Evolutionary conservation across 805 yeast species (phyloP).

Genomic region (Monosporozyma unispora): DNA sequence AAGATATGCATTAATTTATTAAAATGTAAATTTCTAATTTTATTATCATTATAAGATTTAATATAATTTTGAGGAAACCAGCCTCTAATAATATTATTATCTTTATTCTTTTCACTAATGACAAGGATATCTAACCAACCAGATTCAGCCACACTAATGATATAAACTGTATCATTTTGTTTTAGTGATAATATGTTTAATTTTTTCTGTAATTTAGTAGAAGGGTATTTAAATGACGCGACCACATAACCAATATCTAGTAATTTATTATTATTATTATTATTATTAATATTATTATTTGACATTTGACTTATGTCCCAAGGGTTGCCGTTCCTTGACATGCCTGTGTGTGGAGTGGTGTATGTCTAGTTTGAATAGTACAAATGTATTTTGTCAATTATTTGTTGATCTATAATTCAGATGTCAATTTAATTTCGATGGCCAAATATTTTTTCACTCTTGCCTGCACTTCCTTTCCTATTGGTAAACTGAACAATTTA

Average conservation of each 20-base stretch:
- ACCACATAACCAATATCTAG: not conserved
- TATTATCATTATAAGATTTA: constrained; percentile 9
- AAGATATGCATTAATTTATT: not conserved
- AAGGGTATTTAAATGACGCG: not conserved
- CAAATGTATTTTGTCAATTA: too few species aligned
- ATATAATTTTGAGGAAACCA: constrained; percentile 72
- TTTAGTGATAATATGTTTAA: constrained; percentile 10
- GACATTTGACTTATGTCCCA: not conserved
- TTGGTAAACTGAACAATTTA: too few species aligned
- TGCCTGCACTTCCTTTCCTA: too few species aligned
- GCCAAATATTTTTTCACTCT: too few species aligned
- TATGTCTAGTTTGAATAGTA: too few species aligned
- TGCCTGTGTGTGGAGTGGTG: not conserved
- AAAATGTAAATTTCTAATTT: not conserved
- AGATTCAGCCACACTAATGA: constrained; percentile 51
- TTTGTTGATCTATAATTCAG: too few species aligned
- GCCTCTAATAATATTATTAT: constrained; percentile 44
- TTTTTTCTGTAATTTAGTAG: not conserved
- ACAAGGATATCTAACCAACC: constrained; percentile 80
- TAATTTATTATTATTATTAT: not conserved
- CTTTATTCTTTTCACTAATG: constrained; percentile 14
- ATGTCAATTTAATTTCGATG: too few species aligned
- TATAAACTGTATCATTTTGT: constrained; percentile 60
- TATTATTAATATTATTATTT: not conserved
- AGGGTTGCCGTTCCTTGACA: not conserved